Evolutionary conservation across 257 asterid genomes (phyloP), one percentile per base, ranked within the genome.

Genomic region (Solanum medicagineum): DNA sequence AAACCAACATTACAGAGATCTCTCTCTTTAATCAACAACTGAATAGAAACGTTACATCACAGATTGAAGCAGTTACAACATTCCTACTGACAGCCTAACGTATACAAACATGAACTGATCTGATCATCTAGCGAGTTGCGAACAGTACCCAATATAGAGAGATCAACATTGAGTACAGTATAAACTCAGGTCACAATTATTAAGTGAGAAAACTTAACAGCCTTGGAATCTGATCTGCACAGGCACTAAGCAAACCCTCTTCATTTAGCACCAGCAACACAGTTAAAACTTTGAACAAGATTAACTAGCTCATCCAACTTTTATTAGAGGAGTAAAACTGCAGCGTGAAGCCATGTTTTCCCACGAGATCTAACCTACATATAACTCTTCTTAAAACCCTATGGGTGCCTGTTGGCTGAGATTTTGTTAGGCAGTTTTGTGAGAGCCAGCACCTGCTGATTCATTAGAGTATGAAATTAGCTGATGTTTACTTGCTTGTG

Each of bases 401-500:
- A 14, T 6, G 44, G 24, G 22, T 14, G 44, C 49, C 29, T 26
- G 83, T 79, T 79, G 65, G 83, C 65, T 9, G 49, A 53, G 65
- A 53, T 53, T 17, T 51, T 51, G 81, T 79, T 26, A 77, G 17
- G 26, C 63, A 53, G 65, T 77, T 79, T 26, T 13, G 26, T 53
- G 47, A 53, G 83, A 16, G 49, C 49, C 65, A 79, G 26, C 10
- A 79, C 65, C 62, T 26, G 83, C 26, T 53, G 83, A 79, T 26
- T 53, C 83, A 79, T 42, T 26, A 26, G 83, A 2, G 49, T 17
- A 85, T 10, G 85, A 87, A n/a, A 59, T 7, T 11, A 86, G 73
- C 12, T 47, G 81, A 83, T 65, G 83, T 80, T 85, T 90, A 88
- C 87, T 81, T 53, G 89, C 47, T 56, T 80, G 88, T 66, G 96